phyloP scores from a whole-genome alignment of 2,329 filamentous ascomycete genomes.

The Sporothrix brasiliensis region DNA sequence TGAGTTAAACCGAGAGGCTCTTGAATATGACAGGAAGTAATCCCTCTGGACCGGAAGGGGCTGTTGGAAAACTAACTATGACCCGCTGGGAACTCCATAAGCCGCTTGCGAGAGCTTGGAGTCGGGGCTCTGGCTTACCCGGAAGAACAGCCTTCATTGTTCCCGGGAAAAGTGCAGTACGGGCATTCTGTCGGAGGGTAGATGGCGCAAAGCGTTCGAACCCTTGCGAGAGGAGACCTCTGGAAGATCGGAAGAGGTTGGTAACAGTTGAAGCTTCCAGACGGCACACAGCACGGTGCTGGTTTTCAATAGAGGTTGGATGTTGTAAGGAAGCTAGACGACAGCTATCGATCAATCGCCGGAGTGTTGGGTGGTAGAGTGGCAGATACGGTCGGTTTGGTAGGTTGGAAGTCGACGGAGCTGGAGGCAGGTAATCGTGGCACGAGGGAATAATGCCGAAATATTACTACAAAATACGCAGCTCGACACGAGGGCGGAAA shows the following conservation, averaged over 20 bases:
- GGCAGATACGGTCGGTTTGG: neutral
- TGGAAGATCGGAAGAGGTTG: neutral
- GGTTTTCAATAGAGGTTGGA: neutral
- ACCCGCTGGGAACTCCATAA: constrained; percentile 49
- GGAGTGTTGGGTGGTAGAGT: neutral
- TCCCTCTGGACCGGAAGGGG: neutral
- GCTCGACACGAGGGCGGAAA: neutral
- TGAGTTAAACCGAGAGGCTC: neutral
- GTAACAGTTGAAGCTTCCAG: neutral
- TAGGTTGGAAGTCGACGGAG: neutral
- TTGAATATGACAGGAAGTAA: constrained; percentile 9
- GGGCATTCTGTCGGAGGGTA: constrained; percentile 34
- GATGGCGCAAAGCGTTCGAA: neutral
- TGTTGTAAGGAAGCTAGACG: neutral
- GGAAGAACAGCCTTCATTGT: constrained; percentile 54
- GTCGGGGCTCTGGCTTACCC: constrained; percentile 52
- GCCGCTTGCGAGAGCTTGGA: constrained; percentile 53
- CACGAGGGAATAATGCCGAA: neutral
- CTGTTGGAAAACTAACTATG: constrained; percentile 39
- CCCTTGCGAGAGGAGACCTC: neutral
- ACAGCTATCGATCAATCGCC: neutral
- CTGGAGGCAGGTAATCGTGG: neutral
- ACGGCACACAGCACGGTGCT: neutral
- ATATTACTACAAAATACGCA: neutral
- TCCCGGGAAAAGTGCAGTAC: constrained; percentile 34